Conservation (phyloP, 2,329 filamentous ascomycete genomes). For the Bipolaris cookei region DNA sequence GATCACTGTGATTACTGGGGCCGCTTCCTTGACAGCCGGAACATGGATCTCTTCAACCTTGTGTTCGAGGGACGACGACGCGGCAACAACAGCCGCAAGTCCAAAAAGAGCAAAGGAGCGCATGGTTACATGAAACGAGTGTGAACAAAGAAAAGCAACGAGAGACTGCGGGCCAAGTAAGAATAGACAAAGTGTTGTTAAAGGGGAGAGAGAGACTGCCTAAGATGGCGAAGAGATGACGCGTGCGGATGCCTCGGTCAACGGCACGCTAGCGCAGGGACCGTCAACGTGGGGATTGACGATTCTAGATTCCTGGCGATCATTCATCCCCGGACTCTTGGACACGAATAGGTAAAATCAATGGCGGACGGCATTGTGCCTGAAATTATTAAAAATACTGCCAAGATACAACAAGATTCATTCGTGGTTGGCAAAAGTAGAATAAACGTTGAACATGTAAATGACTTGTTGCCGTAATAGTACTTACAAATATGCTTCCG, state of each 20-base stretch:
- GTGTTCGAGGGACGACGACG: slow-evolving; percentile 6
- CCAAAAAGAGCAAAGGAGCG: slow-evolving; percentile 17
- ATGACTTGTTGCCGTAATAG: background rate
- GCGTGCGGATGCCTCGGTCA: slow-evolving; percentile 15
- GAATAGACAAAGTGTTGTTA: slow-evolving; percentile 1
- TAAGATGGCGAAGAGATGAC: slow-evolving; percentile 5
- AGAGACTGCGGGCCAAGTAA: slow-evolving; percentile 3
- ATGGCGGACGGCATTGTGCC: background rate
- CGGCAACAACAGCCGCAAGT: slow-evolving; percentile 16
- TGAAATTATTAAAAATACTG: background rate
- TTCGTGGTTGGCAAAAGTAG: background rate
- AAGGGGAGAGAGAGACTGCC: slow-evolving; percentile 7
- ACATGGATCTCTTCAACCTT: background rate
- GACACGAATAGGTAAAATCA: background rate
- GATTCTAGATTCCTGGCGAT: slow-evolving; percentile 3
- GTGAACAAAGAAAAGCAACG: slow-evolving; percentile 7
- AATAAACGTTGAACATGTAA: background rate
- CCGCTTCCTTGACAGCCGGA: slow-evolving; percentile 2
- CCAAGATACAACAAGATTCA: background rate
- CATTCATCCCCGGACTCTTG: background rate
- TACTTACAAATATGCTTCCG: background rate
- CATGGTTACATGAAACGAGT: slow-evolving; percentile 17
- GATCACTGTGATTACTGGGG: slow-evolving; percentile 26
- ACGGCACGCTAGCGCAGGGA: slow-evolving; percentile 25
- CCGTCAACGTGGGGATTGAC: slow-evolving; percentile 2